Evolutionary conservation across 2,329 filamentous ascomycete species (phyloP).

Genomic region (Arthrobotrys iridis): DNA sequence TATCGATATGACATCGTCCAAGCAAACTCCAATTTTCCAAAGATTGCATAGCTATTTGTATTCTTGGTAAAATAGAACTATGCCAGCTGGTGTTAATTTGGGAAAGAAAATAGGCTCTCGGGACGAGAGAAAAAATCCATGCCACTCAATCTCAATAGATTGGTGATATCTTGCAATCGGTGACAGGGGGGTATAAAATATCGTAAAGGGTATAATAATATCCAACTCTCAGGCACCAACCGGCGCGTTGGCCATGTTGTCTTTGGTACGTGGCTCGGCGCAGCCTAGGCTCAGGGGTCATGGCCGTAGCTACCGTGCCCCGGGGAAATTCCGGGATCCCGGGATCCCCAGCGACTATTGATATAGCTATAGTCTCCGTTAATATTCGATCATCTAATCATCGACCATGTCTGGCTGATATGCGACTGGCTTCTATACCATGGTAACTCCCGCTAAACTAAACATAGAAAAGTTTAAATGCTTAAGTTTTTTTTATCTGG

Average conservation of each 20-base stretch:
- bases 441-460: too few relatives aligned
- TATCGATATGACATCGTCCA: slow-evolving; percentile 9
- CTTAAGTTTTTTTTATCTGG: too few relatives aligned
- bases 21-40: slow-evolving; percentile 15
- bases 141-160: slow-evolving; percentile 46
- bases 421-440: too few relatives aligned
- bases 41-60: slow-evolving; percentile 31
- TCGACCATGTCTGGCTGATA: not conserved
- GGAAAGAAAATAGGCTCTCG: slow-evolving; percentile 29
- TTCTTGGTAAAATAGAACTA: slow-evolving; percentile 49
- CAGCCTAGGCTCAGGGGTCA: not conserved
- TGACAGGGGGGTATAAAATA: slow-evolving; percentile 45
- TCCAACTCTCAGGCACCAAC: slow-evolving; percentile 10
- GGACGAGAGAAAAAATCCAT: slow-evolving; percentile 20
- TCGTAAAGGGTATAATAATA: slow-evolving; percentile 34
- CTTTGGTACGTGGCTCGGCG: slow-evolving; percentile 17
- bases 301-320: not conserved
- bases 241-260: slow-evolving; percentile 44
- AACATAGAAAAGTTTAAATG: too few relatives aligned
- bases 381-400: not conserved
- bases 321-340: not conserved
- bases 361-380: not conserved
- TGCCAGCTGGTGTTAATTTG: slow-evolving; percentile 44
- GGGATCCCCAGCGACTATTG: not conserved
- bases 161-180: slow-evolving; percentile 34